phyloP scores from a whole-genome alignment of 257 asterid species.

The Striga asiatica region DNA sequence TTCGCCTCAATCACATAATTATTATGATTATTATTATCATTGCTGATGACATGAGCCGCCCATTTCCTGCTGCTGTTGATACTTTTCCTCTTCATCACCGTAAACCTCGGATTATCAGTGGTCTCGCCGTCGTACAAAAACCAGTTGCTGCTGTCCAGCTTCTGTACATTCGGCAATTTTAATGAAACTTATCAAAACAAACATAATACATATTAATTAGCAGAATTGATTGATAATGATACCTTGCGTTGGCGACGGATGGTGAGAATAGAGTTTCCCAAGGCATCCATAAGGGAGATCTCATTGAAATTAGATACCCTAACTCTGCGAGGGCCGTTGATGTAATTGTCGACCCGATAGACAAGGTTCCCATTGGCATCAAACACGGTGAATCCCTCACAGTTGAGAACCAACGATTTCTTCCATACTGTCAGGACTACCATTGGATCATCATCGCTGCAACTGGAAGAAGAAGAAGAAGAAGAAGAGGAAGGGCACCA shows the following conservation, averaged over 20 bases:
- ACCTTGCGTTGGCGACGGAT: slow-evolving; percentile 34
- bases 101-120: slow-evolving; percentile 25
- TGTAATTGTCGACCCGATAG: slow-evolving; percentile 68
- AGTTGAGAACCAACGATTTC: slow-evolving; percentile 55
- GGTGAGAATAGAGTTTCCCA: slow-evolving; percentile 50
- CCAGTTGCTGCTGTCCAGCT: slow-evolving; percentile 27
- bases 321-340: slow-evolving; percentile 24
- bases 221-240: neutral
- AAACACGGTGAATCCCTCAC: slow-evolving; percentile 69
- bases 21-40: neutral
- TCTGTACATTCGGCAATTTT: slow-evolving; percentile 21
- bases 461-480: too few species aligned
- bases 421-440: slow-evolving; percentile 64
- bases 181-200: too few species aligned
- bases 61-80: slow-evolving; percentile 23
- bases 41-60: slow-evolving; percentile 28
- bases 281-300: slow-evolving; percentile 58
- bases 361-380: slow-evolving; percentile 49
- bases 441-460: slow-evolving; percentile 14
- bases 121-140: slow-evolving; percentile 51
- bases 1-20: slow-evolving; percentile 45
- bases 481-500: neutral
- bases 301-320: too few species aligned
- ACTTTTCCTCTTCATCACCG: slow-evolving; percentile 35
- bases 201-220: too few species aligned